A percentile compares a stretch with the other conserved stretches of the same genome.
Evolutionary conservation across 2,329 filamentous ascomycete genomes (phyloP).

Genomic region (Pseudogymnoascus sp.): DNA sequence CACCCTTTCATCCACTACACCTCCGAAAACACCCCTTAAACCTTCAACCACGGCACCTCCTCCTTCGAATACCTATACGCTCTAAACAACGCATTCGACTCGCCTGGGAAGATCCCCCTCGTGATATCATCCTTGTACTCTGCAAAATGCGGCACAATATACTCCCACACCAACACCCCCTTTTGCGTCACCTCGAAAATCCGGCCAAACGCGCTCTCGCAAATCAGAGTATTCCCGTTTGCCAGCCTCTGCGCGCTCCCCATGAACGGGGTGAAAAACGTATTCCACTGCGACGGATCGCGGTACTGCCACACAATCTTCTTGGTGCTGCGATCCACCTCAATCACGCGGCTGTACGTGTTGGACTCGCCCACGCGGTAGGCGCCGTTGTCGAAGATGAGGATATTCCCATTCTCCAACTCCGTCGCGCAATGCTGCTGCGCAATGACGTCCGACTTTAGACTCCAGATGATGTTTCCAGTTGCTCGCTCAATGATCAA

Average conservation of each 20-base stretch:
- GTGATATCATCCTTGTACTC: slow-evolving; percentile 33
- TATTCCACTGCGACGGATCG: slow-evolving; percentile 24
- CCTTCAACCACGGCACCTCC: slow-evolving; percentile 34
- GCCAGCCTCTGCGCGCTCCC: slow-evolving; percentile 36
- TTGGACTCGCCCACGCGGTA: slow-evolving; percentile 34
- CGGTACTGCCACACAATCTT: slow-evolving; percentile 38
- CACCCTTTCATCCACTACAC: no score
- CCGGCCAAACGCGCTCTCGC: slow-evolving; percentile 37
- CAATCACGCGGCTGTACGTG: slow-evolving; percentile 36
- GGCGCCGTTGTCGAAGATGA: slow-evolving; percentile 41
- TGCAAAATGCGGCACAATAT: slow-evolving; percentile 35
- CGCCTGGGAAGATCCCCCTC: slow-evolving; percentile 33
- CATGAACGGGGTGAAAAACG: slow-evolving; percentile 39
- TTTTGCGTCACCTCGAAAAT: slow-evolving; percentile 37
- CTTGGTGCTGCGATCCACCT: slow-evolving; percentile 32
- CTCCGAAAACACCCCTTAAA: background rate
- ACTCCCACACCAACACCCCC: slow-evolving; percentile 38
- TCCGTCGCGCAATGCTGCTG: slow-evolving; percentile 40
- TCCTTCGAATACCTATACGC: slow-evolving; percentile 37
- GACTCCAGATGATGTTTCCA: slow-evolving; percentile 36
- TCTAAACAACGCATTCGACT: slow-evolving; percentile 37
- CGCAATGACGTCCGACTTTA: slow-evolving; percentile 33
- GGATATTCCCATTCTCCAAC: slow-evolving; percentile 34
- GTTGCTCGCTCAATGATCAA: slow-evolving; percentile 36
- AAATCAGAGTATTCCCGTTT: slow-evolving; percentile 37